Percentiles rank a stretch among this genome's conserved stretches.
phyloP scores from a whole-genome alignment of 2,329 filamentous ascomycete genomes.

The Lachnellula occidentalis region DNA sequence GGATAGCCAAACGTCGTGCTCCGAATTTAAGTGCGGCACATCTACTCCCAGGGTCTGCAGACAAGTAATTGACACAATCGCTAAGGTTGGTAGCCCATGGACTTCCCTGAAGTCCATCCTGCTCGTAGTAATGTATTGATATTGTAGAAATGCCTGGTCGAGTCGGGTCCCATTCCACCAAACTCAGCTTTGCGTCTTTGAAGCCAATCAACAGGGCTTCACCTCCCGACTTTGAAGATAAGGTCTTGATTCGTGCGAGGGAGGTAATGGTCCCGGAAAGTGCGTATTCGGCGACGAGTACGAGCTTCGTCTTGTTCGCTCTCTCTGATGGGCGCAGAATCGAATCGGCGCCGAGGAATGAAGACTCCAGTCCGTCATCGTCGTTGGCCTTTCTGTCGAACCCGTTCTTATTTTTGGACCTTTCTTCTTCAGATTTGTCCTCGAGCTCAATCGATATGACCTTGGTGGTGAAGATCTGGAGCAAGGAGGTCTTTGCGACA shows the following conservation, averaged over 20 bases:
- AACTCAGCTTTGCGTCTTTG: slow-evolving; percentile 85
- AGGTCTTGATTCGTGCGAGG: slow-evolving; percentile 69
- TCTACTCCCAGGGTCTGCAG: slow-evolving; percentile 83
- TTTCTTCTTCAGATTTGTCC: slow-evolving; percentile 18
- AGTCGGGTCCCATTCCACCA: slow-evolving; percentile 89
- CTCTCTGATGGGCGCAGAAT: slow-evolving; percentile 57
- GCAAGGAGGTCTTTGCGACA: slow-evolving; percentile 84
- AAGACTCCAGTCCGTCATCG: slow-evolving; percentile 60
- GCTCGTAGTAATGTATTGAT: slow-evolving; percentile 97
- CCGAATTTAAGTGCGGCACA: slow-evolving; percentile 95
- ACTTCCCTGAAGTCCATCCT: slow-evolving; percentile 76
- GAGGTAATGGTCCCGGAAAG: slow-evolving; percentile 81
- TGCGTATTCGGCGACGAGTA: slow-evolving; percentile 77
- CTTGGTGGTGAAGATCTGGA: slow-evolving; percentile 82
- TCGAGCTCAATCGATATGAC: slow-evolving; percentile 57
- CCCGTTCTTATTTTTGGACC: slow-evolving; percentile 37
- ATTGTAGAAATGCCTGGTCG: slow-evolving; percentile 75
- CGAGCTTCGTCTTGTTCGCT: slow-evolving; percentile 67
- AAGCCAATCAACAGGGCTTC: slow-evolving; percentile 80
- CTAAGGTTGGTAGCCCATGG: slow-evolving; percentile 76
- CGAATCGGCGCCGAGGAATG: slow-evolving; percentile 59
- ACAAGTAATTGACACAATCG: slow-evolving; percentile 74
- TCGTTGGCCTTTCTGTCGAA: slow-evolving; percentile 49
- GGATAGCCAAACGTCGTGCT: slow-evolving; percentile 78
- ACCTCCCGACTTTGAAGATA: slow-evolving; percentile 70